These are phyloP conservation scores for Quercus engelmannii DNA, from an alignment of 306 rosid genomes.

Conservation along the genomic window DNA sequence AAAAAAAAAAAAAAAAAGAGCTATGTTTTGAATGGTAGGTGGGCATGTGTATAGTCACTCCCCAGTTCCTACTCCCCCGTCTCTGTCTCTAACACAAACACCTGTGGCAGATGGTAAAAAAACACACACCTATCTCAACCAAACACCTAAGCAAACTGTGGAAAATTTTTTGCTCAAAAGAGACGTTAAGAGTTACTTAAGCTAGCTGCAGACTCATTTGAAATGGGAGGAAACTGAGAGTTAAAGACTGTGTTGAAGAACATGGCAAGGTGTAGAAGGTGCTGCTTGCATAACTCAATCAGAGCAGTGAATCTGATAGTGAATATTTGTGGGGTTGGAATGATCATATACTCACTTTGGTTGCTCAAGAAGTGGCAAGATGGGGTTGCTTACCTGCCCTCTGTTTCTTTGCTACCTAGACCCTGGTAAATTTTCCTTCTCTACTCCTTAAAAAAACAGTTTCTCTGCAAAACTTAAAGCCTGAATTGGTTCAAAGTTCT, in stretches of 20 bases:
- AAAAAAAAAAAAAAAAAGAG: no score
- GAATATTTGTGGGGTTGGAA: slow-evolving; percentile 33
- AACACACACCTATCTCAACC: no score
- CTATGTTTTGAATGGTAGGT: no score
- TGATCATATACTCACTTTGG: slow-evolving; percentile 56
- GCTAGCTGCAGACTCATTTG: no score
- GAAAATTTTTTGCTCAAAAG: no score
- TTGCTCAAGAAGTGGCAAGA: slow-evolving; percentile 41
- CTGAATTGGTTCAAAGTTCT: not conserved
- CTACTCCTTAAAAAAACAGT: not conserved
- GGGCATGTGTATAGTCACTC: no score
- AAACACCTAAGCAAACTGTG: no score
- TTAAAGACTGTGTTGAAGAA: not conserved
- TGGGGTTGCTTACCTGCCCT: slow-evolving; percentile 26
- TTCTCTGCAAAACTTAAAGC: not conserved
- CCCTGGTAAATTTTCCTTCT: slow-evolving; percentile 37
- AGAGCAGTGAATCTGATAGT: slow-evolving; percentile 25
- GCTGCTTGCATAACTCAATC: slow-evolving; percentile 26
- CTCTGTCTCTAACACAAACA: no score
- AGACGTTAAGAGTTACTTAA: no score
- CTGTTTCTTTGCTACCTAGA: not conserved
- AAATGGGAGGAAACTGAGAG: no score
- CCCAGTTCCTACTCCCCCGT: no score
- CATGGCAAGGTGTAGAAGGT: slow-evolving; percentile 31
- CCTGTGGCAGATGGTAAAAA: no score